Percentiles rank a stretch among this genome's conserved stretches.
Evolutionary conservation across 164 flowering plant species (phyloP).

Genomic region (Stephania yunnanensis): DNA sequence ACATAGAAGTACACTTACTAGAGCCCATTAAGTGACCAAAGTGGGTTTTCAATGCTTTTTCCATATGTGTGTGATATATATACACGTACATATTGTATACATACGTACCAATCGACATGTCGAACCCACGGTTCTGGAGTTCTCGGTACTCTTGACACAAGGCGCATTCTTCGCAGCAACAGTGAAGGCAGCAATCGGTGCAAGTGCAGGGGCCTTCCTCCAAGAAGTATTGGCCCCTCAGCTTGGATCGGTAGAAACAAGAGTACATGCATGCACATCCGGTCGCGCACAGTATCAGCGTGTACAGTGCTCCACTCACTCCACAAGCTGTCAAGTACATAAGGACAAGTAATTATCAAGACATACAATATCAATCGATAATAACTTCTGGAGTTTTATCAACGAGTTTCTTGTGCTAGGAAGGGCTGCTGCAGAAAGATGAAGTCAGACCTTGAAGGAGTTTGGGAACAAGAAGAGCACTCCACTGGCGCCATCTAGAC

Average conservation of each 20-base stretch:
- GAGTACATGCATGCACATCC: slow-evolving; percentile 31
- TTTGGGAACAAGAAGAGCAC: not conserved
- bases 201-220: slow-evolving; percentile 25
- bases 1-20: too few species aligned
- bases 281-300: slow-evolving; percentile 18
- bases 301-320: slow-evolving; percentile 25
- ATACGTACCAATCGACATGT: slow-evolving; percentile 26
- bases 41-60: too few species aligned
- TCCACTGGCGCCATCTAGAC: too few species aligned
- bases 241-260: slow-evolving; percentile 32
- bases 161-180: slow-evolving; percentile 34
- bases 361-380: too few species aligned
- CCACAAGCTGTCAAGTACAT: slow-evolving; percentile 26
- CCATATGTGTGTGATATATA: too few species aligned
- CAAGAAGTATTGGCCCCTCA: slow-evolving; percentile 33
- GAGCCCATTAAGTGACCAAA: too few species aligned
- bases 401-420: too few species aligned
- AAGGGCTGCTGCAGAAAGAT: not conserved
- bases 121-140: slow-evolving; percentile 22
- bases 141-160: slow-evolving; percentile 23
- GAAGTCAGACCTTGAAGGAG: not conserved
- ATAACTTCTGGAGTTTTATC: not conserved
- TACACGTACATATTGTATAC: not conserved
- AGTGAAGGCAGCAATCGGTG: slow-evolving; percentile 31
- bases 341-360: too few species aligned